Evolutionary conservation across 2,329 filamentous ascomycete genomes (phyloP).

Genomic region (Drechslerella stenobrocha): DNA sequence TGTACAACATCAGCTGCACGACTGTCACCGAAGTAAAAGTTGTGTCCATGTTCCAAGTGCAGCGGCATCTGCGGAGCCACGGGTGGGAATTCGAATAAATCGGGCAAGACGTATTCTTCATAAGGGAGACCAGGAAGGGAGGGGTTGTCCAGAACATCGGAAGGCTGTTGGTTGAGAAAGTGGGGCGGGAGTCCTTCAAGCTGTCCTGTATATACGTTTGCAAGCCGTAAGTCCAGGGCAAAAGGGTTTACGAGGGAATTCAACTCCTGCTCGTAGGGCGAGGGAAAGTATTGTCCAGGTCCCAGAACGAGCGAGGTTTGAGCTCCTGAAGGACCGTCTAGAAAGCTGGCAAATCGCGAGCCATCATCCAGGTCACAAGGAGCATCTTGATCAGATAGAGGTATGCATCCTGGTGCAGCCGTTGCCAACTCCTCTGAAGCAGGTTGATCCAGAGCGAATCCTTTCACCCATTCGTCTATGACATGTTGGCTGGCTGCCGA

Average conservation of each 20-base stretch:
- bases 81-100: background rate
- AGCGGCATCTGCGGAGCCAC: background rate
- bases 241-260: background rate
- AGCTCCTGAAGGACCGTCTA: background rate
- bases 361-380: conserved; percentile 16
- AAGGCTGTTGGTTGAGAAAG: background rate
- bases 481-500: background rate
- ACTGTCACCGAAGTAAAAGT: background rate
- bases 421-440: background rate
- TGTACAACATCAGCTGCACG: background rate
- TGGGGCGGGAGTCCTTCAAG: background rate
- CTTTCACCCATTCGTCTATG: background rate
- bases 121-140: background rate
- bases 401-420: background rate
- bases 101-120: background rate
- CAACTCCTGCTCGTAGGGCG: background rate
- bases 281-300: background rate
- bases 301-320: background rate
- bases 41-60: background rate
- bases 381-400: conserved; percentile 17
- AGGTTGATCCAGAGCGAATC: background rate
- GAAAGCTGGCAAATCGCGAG: background rate
- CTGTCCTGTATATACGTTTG: background rate
- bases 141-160: background rate
- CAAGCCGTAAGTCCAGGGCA: background rate